phyloP scores from a whole-genome alignment of 345 rosid species.

The Bruguiera sexangula region DNA sequence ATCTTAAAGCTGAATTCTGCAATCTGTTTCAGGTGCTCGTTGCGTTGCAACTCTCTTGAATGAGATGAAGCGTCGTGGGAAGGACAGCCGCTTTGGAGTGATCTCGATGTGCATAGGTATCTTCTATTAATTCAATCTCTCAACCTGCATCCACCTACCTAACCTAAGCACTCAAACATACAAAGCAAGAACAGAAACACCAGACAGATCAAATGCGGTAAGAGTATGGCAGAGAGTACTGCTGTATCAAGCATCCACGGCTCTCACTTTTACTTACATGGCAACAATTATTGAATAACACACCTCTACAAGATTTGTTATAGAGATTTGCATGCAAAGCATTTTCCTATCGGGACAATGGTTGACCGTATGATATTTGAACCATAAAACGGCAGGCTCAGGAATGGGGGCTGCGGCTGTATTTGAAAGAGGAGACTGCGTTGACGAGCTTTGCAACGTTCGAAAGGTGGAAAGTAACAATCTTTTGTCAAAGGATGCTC shows the following conservation, averaged over 20 bases:
- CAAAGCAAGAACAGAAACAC: background rate
- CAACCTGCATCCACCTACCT: background rate
- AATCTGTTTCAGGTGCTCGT: conserved; percentile 61
- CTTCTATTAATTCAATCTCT: conserved; percentile 11
- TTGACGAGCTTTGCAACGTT: conserved; percentile 49
- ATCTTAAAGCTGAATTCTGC: conserved; percentile 2
- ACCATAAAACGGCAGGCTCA: conserved; percentile 38
- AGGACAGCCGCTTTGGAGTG: conserved; percentile 79
- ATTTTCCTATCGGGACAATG: background rate
- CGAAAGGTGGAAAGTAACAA: conserved; percentile 20
- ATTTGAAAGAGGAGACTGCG: conserved; percentile 69
- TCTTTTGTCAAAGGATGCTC: conserved; percentile 41
- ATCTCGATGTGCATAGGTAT: conserved; percentile 95
- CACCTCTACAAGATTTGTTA: background rate
- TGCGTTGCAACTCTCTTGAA: conserved; percentile 77
- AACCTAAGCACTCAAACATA: background rate
- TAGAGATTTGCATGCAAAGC: too few relatives aligned
- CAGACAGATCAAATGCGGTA: background rate
- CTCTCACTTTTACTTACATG: too few relatives aligned
- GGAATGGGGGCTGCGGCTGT: conserved; percentile 97
- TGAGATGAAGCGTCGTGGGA: conserved; percentile 92
- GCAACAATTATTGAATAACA: too few relatives aligned
- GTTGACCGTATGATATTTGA: background rate
- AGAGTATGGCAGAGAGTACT: background rate
- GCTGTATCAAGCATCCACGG: too few relatives aligned